Evolutionary conservation across 345 rosid genomes (phyloP).

Genomic region (Melastoma malabathricum): DNA sequence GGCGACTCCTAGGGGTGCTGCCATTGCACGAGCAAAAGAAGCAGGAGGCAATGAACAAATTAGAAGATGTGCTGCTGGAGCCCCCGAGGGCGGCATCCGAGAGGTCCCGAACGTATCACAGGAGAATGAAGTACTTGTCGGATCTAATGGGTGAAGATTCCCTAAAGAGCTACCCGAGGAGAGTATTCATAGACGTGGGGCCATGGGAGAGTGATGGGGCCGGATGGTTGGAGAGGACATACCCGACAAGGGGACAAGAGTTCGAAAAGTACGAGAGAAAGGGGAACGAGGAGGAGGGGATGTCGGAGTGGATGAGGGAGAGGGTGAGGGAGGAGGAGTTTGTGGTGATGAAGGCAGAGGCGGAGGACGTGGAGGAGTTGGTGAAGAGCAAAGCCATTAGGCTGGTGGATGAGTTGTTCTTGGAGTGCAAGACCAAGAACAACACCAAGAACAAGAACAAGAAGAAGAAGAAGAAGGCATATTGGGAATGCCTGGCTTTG

Average conservation of each 20-base stretch:
- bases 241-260: slow-evolving; percentile 49
- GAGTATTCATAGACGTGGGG: slow-evolving; percentile 55
- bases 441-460: slow-evolving; percentile 10
- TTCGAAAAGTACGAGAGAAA: slow-evolving; percentile 64
- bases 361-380: slow-evolving; percentile 63
- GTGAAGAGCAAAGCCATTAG: slow-evolving; percentile 42
- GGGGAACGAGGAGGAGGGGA: slow-evolving; percentile 18
- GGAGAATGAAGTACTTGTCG: slow-evolving; percentile 42
- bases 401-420: slow-evolving; percentile 70
- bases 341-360: slow-evolving; percentile 80
- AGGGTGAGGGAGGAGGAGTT: slow-evolving; percentile 54
- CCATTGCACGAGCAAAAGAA: slow-evolving; percentile 25
- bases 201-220: slow-evolving; percentile 22
- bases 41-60: slow-evolving; percentile 32
- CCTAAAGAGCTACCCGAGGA: slow-evolving; percentile 43
- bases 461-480: slow-evolving; percentile 36
- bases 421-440: slow-evolving; percentile 65
- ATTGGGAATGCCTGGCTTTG: slow-evolving; percentile 77
- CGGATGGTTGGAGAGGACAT: slow-evolving; percentile 50
- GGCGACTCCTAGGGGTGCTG: slow-evolving; percentile 20
- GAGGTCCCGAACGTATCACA: slow-evolving; percentile 39
- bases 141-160: slow-evolving; percentile 42
- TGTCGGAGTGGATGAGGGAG: slow-evolving; percentile 54
- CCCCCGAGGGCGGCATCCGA: slow-evolving; percentile 63
- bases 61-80: slow-evolving; percentile 74